phyloP scores from a whole-genome alignment of 176 grass and related monocot species.

The Triticum turgidum region DNA sequence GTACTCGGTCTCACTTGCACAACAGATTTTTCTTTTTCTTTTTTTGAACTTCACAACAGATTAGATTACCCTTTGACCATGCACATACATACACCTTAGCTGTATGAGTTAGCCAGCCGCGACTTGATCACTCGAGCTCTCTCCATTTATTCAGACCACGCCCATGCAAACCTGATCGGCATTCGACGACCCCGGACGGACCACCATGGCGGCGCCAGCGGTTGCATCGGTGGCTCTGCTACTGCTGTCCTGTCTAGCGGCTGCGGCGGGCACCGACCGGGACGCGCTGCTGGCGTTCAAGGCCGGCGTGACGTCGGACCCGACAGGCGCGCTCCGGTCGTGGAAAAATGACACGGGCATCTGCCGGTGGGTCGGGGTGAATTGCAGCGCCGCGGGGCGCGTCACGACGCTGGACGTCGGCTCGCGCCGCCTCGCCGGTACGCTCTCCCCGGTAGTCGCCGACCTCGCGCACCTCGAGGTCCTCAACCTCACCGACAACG shows the following conservation, averaged over 20 bases:
- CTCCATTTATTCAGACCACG: not conserved
- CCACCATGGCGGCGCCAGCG: not conserved
- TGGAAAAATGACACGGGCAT: not conserved
- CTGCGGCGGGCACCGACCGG: not conserved
- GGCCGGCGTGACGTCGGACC: not conserved
- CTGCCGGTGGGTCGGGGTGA: constrained; percentile 24
- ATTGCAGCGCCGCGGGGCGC: not conserved
- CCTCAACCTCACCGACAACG: not conserved
- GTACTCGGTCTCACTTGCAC: too few relatives aligned
- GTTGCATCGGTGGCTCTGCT: not conserved
- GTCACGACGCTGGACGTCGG: constrained; percentile 8
- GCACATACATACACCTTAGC: too few relatives aligned
- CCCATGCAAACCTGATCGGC: not conserved
- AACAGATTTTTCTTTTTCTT: too few relatives aligned
- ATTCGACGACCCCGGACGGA: not conserved
- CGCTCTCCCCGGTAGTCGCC: not conserved
- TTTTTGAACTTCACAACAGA: too few relatives aligned
- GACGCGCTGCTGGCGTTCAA: constrained; percentile 27
- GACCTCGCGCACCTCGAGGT: not conserved
- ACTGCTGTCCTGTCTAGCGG: not conserved
- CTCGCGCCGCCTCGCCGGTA: not conserved
- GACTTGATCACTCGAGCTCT: not conserved
- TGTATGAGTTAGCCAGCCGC: not conserved
- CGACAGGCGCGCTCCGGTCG: not conserved
- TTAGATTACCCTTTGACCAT: too few relatives aligned